Evolutionary conservation across 2,329 filamentous ascomycete genomes (phyloP), one percentile per base, ranked within the genome.

Genomic region (Trichophyton schoenleinii): DNA sequence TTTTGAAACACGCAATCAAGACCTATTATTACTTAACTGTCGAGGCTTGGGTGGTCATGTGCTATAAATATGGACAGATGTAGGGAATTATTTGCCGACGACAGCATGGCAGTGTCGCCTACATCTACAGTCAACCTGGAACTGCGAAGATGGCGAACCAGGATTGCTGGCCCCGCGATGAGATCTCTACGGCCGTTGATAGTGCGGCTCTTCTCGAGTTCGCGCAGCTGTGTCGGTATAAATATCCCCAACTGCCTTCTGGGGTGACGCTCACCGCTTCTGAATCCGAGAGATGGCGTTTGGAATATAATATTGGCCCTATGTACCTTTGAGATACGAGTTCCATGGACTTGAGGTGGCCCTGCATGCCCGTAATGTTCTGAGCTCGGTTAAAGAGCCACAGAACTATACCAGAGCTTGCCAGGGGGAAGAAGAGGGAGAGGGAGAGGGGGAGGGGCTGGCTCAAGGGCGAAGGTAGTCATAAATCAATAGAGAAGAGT

Each of bases 21-120:
- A 28, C 3, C 52, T 36, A 36, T 55, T 36, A 55, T 36, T 55
- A 55, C 31, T 36, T 31, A n/a, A n/a, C 28, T 15, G 31, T 55
- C 52, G 34, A 36, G 52, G 52, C 52, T 55, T 55, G 34, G 52
- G 28, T 15, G 52, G 31, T 36, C 52, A 55, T 20, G 52, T 55
- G 22, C 52, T 34, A 36, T 55, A 36, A 36, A 52, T 34, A 55
- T 55, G 13, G 11, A 15, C 4, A n/a, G 5, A 8, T 55, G 52
- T 34, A 53, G 25, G 52, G 52, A 55, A 55, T 55, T 55, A 55
- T 36, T 55, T 55, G 52, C 52, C 52, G 52, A 55, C 48, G 48
- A 31, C 28, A 55, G 8, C 52, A 55, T 55, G 52, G 52, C 52
- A 34, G 52, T 55, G 28, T 55, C 20, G 20, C 22, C 5, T 55